These are phyloP conservation scores for Tylopilus vinaceipallidus DNA, from an alignment of 768 basidiomycete genomes.

Conservation along the genomic window DNA sequence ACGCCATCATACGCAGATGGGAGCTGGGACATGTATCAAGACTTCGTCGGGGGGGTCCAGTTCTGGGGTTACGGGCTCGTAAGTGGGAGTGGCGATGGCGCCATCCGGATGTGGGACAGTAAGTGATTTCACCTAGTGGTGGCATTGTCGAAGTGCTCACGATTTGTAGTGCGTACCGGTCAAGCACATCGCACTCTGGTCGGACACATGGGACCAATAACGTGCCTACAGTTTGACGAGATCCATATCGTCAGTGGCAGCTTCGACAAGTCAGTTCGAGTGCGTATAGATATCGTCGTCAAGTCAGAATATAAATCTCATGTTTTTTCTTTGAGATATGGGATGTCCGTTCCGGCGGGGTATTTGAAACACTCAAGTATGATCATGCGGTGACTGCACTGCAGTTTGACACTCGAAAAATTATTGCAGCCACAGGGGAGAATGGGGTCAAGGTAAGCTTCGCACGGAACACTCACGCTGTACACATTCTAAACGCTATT, in stretches of 20 bases:
- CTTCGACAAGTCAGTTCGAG: constrained; percentile 89
- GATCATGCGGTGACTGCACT: constrained; percentile 88
- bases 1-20: constrained; percentile 89
- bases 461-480: not conserved
- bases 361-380: constrained; percentile 86
- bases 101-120: constrained; percentile 99
- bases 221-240: constrained; percentile 96
- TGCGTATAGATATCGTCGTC: constrained; percentile 36
- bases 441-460: constrained; percentile 80
- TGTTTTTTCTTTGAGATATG: constrained; percentile 62
- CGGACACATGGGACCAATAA: constrained; percentile 92
- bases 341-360: constrained; percentile 90
- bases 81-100: constrained; percentile 95
- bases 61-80: constrained; percentile 99
- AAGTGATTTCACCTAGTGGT: constrained; percentile 32
- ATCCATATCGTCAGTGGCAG: constrained; percentile 89
- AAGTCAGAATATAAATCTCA: not conserved
- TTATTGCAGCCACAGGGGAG: constrained; percentile 89
- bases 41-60: constrained; percentile 96
- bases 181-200: constrained; percentile 91
- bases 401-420: constrained; percentile 94
- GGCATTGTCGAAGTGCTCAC: not conserved
- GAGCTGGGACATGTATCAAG: constrained; percentile 92
- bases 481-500: not conserved
- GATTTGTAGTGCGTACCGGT: constrained; percentile 86